A percentile compares a stretch with the other conserved stretches of the same genome.
phyloP scores from a whole-genome alignment of 1,284 basidiomycete species.

The Cryptococcus hybrid region DNA sequence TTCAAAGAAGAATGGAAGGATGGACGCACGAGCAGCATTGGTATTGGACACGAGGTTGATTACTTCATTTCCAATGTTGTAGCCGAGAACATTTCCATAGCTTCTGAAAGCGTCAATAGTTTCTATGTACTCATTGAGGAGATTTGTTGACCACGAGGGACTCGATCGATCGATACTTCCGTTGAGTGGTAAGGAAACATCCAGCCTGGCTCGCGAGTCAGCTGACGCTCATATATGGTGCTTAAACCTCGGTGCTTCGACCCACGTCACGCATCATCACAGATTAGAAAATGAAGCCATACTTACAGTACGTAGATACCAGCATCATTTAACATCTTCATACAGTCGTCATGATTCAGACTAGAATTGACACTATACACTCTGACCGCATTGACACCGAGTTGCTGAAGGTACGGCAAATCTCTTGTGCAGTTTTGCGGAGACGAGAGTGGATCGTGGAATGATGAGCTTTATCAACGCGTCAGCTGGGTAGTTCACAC shows the following conservation, averaged over 20 bases:
- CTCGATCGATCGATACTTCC: conserved; percentile 75
- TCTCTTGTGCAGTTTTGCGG: conserved; percentile 71
- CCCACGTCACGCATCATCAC: not conserved
- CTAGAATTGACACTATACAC: conserved; percentile 81
- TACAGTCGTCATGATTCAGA: conserved; percentile 81
- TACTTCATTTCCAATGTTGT: conserved; percentile 88
- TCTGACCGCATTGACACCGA: conserved; percentile 62
- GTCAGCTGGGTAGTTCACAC: not conserved
- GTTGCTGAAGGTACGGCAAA: conserved; percentile 65
- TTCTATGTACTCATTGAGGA: conserved; percentile 72
- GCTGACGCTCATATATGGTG: not conserved
- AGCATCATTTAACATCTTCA: conserved; percentile 70
- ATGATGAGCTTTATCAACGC: conserved; percentile 29
- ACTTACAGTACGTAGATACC: conserved; percentile 84
- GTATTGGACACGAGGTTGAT: conserved; percentile 62
- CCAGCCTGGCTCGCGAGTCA: conserved; percentile 54
- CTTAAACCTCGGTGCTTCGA: not conserved
- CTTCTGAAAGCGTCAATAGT: conserved; percentile 74
- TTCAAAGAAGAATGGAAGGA: not conserved
- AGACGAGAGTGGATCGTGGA: conserved; percentile 68
- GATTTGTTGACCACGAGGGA: conserved; percentile 78
- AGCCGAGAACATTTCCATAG: conserved; percentile 78
- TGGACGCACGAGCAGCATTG: conserved; percentile 56
- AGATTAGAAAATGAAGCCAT: not conserved
- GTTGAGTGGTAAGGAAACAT: conserved; percentile 77